Evolutionary conservation across 345 rosid species (phyloP).

Genomic region (Populus tremula): DNA sequence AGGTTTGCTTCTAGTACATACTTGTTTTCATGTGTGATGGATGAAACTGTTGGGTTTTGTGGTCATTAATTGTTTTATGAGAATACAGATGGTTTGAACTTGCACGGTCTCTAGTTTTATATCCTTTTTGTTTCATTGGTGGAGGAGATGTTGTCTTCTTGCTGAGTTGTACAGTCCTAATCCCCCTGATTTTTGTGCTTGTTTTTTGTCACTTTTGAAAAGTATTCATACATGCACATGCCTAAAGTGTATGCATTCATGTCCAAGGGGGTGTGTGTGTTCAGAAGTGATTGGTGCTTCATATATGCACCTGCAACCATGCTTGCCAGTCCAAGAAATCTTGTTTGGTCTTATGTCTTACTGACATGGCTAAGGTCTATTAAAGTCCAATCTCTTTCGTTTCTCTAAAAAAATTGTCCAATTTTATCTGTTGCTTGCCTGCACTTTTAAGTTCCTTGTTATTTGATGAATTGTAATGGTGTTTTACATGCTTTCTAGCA

Average conservation of each 20-base stretch:
- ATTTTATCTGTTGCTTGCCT: background rate
- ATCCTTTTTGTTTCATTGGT: background rate
- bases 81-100: background rate
- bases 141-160: background rate
- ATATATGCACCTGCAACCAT: too few species aligned
- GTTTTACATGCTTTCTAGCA: too few species aligned
- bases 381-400: background rate
- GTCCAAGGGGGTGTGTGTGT: background rate
- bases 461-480: too few species aligned
- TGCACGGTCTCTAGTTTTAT: background rate
- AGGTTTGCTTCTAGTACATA: conserved; percentile 53
- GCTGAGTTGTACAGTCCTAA: background rate
- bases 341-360: background rate
- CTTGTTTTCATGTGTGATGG: conserved; percentile 6
- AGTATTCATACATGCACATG: background rate
- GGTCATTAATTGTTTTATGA: conserved; percentile 4
- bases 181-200: background rate
- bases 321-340: background rate
- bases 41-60: background rate
- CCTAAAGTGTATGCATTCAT: too few species aligned
- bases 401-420: background rate
- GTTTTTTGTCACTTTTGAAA: background rate
- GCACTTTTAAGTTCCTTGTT: background rate
- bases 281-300: background rate
- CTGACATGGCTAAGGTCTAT: background rate